Percentiles rank a stretch among this genome's conserved stretches.
Conservation (phyloP, 1,284 basidiomycete species). For the Hymenochaete sp. region DNA sequence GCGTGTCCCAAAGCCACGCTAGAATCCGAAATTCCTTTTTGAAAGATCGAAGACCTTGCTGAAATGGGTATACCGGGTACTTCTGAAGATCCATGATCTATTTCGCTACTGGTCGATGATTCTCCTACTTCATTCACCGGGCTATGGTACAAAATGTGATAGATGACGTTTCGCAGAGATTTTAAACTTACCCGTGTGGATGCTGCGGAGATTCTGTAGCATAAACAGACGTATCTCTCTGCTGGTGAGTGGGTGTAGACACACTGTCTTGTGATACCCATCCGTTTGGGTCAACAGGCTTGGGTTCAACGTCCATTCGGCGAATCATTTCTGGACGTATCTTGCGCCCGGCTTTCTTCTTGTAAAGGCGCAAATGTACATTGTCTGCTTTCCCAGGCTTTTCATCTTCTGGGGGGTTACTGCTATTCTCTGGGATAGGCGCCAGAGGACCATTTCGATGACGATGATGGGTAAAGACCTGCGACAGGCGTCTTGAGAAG, state of each 20-base stretch:
- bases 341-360: neutral
- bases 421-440: neutral
- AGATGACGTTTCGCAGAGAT: no score
- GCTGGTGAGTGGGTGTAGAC: no score
- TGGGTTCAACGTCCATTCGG: constrained; percentile 69
- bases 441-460: neutral
- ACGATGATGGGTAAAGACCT: neutral
- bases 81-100: neutral
- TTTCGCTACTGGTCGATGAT: neutral
- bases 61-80: constrained; percentile 32
- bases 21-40: constrained; percentile 4
- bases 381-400: neutral
- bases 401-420: neutral
- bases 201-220: no score
- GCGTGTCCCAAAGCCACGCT: neutral
- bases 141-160: no score
- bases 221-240: no score
- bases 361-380: neutral
- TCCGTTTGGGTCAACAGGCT: constrained; percentile 78
- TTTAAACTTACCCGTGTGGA: no score
- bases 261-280: constrained; percentile 41
- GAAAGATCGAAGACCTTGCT: constrained; percentile 41
- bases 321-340: constrained; percentile 82
- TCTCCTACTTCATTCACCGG: no score
- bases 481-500: neutral